Percentiles rank a stretch among this genome's conserved stretches.
Conservation (phyloP, 2,329 filamentous ascomycete species). For the Claviceps citrina region DNA sequence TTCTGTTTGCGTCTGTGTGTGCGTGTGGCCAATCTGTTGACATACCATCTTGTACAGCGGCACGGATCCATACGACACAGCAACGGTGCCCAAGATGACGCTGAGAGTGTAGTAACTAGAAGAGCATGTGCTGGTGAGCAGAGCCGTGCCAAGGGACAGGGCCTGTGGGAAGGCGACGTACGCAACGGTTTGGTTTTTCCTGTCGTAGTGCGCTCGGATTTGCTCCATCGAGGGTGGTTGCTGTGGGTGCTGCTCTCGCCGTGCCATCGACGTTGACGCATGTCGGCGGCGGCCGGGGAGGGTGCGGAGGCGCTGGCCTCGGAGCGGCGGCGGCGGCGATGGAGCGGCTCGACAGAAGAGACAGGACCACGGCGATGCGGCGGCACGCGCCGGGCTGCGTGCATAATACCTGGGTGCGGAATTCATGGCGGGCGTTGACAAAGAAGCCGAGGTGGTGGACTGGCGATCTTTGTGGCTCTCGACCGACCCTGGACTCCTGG, state of each 20-base stretch:
- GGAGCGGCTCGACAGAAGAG: slow-evolving; percentile 22
- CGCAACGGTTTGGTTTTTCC: slow-evolving; percentile 49
- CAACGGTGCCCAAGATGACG: slow-evolving; percentile 64
- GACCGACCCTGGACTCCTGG: no score
- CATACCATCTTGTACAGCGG: slow-evolving; percentile 74
- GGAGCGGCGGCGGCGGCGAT: slow-evolving; percentile 10
- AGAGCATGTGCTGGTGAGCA: neutral
- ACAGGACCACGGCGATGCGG: slow-evolving; percentile 20
- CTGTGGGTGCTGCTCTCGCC: slow-evolving; percentile 13
- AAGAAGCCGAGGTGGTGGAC: no score
- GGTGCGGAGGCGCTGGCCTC: no score
- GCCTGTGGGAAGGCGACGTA: slow-evolving; percentile 13
- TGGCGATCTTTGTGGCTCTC: no score
- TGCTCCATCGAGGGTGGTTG: slow-evolving; percentile 39
- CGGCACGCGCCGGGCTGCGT: slow-evolving; percentile 16
- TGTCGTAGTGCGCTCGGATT: slow-evolving; percentile 46
- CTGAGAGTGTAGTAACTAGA: slow-evolving; percentile 60
- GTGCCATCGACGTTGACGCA: slow-evolving; percentile 16
- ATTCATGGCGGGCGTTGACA: slow-evolving; percentile 20
- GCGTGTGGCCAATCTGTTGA: neutral
- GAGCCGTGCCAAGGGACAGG: neutral
- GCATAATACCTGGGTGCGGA: slow-evolving; percentile 20
- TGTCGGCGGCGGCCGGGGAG: no score
- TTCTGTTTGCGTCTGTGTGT: neutral
- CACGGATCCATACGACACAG: slow-evolving; percentile 68